Evolutionary conservation across 2,329 filamentous ascomycete species (phyloP), one percentile per base, ranked within the genome.

Genomic region (Stromatinia cepivora): DNA sequence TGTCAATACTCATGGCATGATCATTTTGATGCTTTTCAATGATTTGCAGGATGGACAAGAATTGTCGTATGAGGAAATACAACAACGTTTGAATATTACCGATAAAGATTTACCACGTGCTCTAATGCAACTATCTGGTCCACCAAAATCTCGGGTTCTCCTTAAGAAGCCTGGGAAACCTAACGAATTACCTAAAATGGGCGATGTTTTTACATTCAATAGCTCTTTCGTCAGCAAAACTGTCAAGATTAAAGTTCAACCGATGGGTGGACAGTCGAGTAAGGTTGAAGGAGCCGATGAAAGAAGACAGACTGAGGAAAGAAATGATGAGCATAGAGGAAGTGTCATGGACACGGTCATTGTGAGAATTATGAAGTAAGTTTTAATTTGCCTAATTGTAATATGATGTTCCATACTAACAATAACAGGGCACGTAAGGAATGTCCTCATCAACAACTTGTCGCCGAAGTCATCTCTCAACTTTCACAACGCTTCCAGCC

Each of bases 1-100:
- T 71, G 93, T 97, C 28, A 91, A 93, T 1, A 98, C 95, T 0
- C 95, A 95, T 78, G 93, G 90, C 75, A 97, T 98, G 92, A 82
- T 97, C 28, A 89, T 98, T 34, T 81, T 99, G 28, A 80, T 97
- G 57, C 86, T 97, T 0, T 99, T 98, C 84, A 98, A 98, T 76
- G 88, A 94, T 50, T 76, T 96, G 0, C 78, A 78, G 3, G 82
- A 85, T 8, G 83, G 78, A 42, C 80, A 83, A 72, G 82, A 80
- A 59, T 78, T 90, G 22, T 81, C 83, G 0, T 87, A 88, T 67
- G 91, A 95, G 68, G 92, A 97, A 72, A 95, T 98, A 39, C 91
- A 95, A 77, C 89, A 87, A 8, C 85, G 86, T 74, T 97, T 94
- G 0, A 92, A 90, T 73, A 96, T 98, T 39, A 89, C 93, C 0